Evolutionary conservation across 768 basidiomycete genomes (phyloP).

Genomic region (Boletus sp.): DNA sequence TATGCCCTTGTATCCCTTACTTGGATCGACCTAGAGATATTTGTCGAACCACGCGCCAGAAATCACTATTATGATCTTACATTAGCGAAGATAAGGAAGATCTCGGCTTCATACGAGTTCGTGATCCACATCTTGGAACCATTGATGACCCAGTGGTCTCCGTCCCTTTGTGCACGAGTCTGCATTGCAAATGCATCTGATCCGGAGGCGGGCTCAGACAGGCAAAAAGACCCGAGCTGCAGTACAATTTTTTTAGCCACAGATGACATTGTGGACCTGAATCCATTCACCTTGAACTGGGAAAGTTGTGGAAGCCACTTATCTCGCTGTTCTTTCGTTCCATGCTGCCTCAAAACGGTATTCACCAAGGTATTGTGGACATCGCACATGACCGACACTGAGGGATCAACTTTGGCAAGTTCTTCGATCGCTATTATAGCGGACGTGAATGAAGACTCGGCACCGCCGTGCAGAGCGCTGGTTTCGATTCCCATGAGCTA

Average conservation of each 20-base stretch:
- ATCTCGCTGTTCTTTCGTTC: slow-evolving; percentile 77
- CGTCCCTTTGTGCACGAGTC: slow-evolving; percentile 86
- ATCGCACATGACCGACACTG: slow-evolving; percentile 94
- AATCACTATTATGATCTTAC: slow-evolving; percentile 40
- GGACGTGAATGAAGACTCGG: slow-evolving; percentile 88
- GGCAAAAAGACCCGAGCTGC: slow-evolving; percentile 92
- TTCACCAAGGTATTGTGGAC: slow-evolving; percentile 99
- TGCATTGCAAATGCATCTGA: slow-evolving; percentile 97
- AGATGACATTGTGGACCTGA: background rate
- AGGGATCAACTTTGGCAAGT: slow-evolving; percentile 92
- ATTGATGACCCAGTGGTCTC: slow-evolving; percentile 81
- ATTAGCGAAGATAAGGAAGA: slow-evolving; percentile 94
- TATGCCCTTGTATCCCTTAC: slow-evolving; percentile 98
- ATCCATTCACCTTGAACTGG: slow-evolving; percentile 57
- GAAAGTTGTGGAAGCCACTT: slow-evolving; percentile 86
- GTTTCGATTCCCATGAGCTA: slow-evolving; percentile 99
- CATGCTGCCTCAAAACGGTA: slow-evolving; percentile 87
- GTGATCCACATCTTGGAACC: slow-evolving; percentile 99
- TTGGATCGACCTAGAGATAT: slow-evolving; percentile 64
- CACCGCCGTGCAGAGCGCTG: slow-evolving; percentile 73
- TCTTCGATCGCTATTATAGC: slow-evolving; percentile 98
- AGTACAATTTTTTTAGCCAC: background rate
- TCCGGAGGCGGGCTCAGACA: slow-evolving; percentile 90
- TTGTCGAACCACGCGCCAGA: background rate
- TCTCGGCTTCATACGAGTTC: slow-evolving; percentile 87